Conservation (phyloP, 2,329 filamentous ascomycete genomes). For the Fusarium sp. region DNA sequence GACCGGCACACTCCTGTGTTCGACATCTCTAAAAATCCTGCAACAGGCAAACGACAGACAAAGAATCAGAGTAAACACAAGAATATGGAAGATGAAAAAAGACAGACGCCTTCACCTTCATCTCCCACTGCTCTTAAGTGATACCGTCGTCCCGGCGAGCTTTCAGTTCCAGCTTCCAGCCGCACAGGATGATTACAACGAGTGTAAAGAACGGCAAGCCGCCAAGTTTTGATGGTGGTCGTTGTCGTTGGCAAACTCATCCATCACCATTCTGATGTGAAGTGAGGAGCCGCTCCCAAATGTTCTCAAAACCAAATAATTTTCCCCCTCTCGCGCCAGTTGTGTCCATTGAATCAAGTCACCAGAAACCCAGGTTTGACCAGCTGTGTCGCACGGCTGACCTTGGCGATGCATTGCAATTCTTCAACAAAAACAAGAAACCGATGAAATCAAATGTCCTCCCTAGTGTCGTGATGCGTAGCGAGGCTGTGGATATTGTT, state of each 20-base stretch:
- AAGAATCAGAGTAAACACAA: constrained; percentile 51
- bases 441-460: constrained; percentile 39
- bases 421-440: constrained; percentile 33
- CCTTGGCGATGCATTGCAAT: constrained; percentile 40
- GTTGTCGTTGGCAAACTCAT: constrained; percentile 41
- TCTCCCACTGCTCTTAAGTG: constrained; percentile 41
- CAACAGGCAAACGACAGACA: constrained; percentile 46
- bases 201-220: constrained; percentile 59
- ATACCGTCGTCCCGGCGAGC: constrained; percentile 45
- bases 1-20: constrained; percentile 46
- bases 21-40: constrained; percentile 39
- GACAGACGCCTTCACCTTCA: constrained; percentile 12
- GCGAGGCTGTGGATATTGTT: constrained; percentile 48
- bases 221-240: constrained; percentile 38
- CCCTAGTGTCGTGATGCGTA: constrained; percentile 41
- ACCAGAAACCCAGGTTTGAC: constrained; percentile 36
- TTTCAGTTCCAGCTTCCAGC: constrained; percentile 50
- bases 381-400: constrained; percentile 16
- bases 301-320: constrained; percentile 23
- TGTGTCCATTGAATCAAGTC: constrained; percentile 30
- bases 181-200: constrained; percentile 59
- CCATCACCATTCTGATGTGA: constrained; percentile 30
- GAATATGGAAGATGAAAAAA: constrained; percentile 41
- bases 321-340: constrained; percentile 37
- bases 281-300: constrained; percentile 17